Evolutionary conservation across 2,329 filamentous ascomycete species (phyloP).

Genomic region (Diatrype stigma): DNA sequence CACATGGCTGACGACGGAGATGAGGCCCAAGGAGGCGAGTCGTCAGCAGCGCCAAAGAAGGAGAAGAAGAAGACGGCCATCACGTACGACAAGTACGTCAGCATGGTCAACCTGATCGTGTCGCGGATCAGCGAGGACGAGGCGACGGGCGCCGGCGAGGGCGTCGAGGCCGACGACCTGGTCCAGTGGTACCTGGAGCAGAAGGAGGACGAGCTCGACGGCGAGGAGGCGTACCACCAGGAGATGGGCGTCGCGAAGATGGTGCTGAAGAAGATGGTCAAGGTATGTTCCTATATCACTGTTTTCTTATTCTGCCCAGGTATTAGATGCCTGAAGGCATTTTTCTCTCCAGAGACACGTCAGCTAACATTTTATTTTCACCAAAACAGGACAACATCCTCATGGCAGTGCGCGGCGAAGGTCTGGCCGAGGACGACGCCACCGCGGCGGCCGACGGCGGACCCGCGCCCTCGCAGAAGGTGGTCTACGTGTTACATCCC

Average conservation of each 20-base stretch:
- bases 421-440: slow-evolving; percentile 44
- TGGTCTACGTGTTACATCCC: slow-evolving; percentile 87
- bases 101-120: slow-evolving; percentile 83
- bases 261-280: slow-evolving; percentile 93
- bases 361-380: not conserved
- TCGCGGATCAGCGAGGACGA: slow-evolving; percentile 82
- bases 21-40: slow-evolving; percentile 43
- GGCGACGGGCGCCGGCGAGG: slow-evolving; percentile 64
- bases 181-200: slow-evolving; percentile 90
- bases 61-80: slow-evolving; percentile 71
- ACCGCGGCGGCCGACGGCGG: slow-evolving; percentile 38
- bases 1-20: slow-evolving; percentile 43
- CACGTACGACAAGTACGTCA: slow-evolving; percentile 91
- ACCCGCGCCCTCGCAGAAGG: slow-evolving; percentile 41
- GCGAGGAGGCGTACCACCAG: slow-evolving; percentile 73
- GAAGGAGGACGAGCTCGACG: slow-evolving; percentile 76
- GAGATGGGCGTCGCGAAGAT: slow-evolving; percentile 52
- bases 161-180: slow-evolving; percentile 78
- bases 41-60: slow-evolving; percentile 38
- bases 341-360: too few species aligned
- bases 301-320: not conserved
- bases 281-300: slow-evolving; percentile 54
- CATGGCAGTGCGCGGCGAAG: slow-evolving; percentile 69
- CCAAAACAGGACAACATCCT: slow-evolving; percentile 73
- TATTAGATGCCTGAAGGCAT: too few species aligned